These are phyloP conservation scores for Auxenochlorella pyrenoidosa DNA, from an alignment of 139 green algal genomes.

Conservation along the genomic window DNA sequence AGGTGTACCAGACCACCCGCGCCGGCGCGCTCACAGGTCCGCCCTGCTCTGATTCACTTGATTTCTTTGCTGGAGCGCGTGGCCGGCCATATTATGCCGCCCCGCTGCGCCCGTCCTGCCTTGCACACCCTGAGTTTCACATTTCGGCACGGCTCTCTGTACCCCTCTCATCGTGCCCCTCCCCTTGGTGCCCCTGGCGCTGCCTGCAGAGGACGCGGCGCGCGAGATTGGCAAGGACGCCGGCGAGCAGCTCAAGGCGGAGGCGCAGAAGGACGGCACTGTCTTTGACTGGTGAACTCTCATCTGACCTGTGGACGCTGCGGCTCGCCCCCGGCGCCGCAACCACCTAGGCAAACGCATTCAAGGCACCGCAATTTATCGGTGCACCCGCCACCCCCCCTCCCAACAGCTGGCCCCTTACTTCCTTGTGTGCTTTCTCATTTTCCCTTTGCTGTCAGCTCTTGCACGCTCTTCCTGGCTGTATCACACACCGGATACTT, in stretches of 20 bases:
- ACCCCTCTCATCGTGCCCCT: not conserved
- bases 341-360: no score
- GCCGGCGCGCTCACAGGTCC: constrained; percentile 49
- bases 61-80: no score
- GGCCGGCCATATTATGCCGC: not conserved
- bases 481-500: no score
- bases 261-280: constrained; percentile 64
- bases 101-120: not conserved
- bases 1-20: constrained; percentile 73
- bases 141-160: no score
- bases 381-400: no score
- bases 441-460: no score
- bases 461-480: no score
- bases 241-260: constrained; percentile 85
- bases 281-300: constrained; percentile 82
- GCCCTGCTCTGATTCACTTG: not conserved
- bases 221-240: constrained; percentile 72
- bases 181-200: not conserved
- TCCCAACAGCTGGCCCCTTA: no score
- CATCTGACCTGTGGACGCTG: not conserved
- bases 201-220: constrained; percentile 60
- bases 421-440: no score
- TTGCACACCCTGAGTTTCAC: no score
- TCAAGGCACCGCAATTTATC: no score
- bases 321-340: no score